Evolutionary conservation across 257 asterid genomes (phyloP), one percentile per base, ranked within the genome.

Genomic region (Rubia yunnanensis): DNA sequence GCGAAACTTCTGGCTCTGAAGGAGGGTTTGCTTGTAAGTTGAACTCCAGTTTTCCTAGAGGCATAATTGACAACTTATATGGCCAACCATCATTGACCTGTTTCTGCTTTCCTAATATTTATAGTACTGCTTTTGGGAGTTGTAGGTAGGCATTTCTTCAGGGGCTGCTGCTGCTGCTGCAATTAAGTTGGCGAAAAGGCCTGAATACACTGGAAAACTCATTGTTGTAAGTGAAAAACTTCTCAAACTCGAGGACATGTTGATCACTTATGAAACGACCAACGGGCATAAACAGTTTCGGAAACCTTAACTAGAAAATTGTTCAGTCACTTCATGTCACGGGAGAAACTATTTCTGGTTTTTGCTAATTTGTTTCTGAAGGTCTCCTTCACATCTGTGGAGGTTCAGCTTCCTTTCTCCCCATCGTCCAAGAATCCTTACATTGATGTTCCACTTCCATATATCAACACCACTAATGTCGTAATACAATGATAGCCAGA

Each of bases 151-250:
- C 48, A 84, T 84, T 61, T 84, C 89, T 5, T 81, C 89, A 32
- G 87, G 89, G 67, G 89, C 86, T 8, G 85, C 87, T 1, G 82
- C 87, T 5, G 87, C 80, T 1, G 89, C 89, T 66, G 86, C 89
- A 30, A 61, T 81, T 60, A 75, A 74, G 71, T 62, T 81, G 34
- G 89, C 83, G 7, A 77, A 63, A 64, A 79, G 77, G 53, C 86
- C 85, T 28, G 86, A 81, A 65, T 77, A 77, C 58, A 85, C 73
- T 39, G 87, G 85, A 60, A 84, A 81, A 62, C 87, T 84, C 76
- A 60, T 84, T 74, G 80, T 76, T 35, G 87, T 84, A 84, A 66
- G 82, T 77, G 22, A 44, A 13, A 49, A 50, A 46, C 35, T 28
- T 31, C n/a, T 64, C 13, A 56, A 56, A 36, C 20, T 18, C 10